phyloP scores from a whole-genome alignment of 2,329 filamentous ascomycete genomes.

The Beauveria sp. region DNA sequence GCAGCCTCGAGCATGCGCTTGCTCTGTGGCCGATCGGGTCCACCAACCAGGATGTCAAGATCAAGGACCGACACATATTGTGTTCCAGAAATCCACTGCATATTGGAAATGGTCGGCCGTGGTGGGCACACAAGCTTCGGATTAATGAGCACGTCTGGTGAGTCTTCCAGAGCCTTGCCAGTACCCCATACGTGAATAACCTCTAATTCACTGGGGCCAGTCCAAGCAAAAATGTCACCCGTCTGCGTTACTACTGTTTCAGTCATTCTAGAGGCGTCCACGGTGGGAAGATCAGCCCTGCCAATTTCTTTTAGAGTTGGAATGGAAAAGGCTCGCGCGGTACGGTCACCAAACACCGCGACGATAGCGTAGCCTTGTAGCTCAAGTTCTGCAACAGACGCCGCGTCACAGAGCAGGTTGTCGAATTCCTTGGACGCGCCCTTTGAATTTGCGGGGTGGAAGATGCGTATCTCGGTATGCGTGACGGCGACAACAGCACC shows the following conservation, averaged over 20 bases:
- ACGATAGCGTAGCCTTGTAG: slow-evolving; percentile 72
- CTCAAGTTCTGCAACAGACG: slow-evolving; percentile 67
- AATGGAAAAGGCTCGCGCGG: slow-evolving; percentile 73
- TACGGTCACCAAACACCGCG: slow-evolving; percentile 77
- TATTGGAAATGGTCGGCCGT: slow-evolving; percentile 84
- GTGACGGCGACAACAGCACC: slow-evolving; percentile 68
- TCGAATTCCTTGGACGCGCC: slow-evolving; percentile 92
- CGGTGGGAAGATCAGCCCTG: slow-evolving; percentile 54
- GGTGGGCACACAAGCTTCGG: slow-evolving; percentile 64
- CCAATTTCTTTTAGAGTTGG: slow-evolving; percentile 81
- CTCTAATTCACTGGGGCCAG: slow-evolving; percentile 76
- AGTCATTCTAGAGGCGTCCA: slow-evolving; percentile 66
- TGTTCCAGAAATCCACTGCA: slow-evolving; percentile 95
- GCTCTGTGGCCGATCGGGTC: slow-evolving; percentile 77
- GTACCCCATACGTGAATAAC: slow-evolving; percentile 80
- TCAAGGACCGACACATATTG: slow-evolving; percentile 83
- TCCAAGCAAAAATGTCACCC: slow-evolving; percentile 82
- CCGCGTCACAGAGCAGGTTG: slow-evolving; percentile 71
- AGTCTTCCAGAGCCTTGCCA: slow-evolving; percentile 54
- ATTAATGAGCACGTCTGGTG: slow-evolving; percentile 71
- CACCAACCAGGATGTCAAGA: slow-evolving; percentile 84
- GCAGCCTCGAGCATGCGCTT: slow-evolving; percentile 81
- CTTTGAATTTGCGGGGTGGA: slow-evolving; percentile 76
- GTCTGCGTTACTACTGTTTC: slow-evolving; percentile 65
- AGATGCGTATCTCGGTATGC: slow-evolving; percentile 73